A percentile compares a stretch with the other conserved stretches of the same genome.
Conservation (phyloP, 2,329 filamentous ascomycete genomes). For the Colletotrichum paranaense region DNA sequence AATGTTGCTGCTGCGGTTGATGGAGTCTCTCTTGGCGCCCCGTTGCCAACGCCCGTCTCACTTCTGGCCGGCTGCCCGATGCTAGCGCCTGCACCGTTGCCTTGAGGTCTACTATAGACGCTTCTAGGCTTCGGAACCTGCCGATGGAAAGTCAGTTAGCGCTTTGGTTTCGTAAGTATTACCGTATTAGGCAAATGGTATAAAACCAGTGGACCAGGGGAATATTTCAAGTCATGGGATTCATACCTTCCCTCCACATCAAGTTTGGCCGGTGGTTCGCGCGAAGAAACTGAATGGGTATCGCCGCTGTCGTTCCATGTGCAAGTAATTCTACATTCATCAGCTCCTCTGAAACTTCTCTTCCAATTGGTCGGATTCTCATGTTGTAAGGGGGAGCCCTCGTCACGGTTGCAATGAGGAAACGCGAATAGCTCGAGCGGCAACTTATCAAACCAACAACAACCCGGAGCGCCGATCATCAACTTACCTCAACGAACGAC, state of each 20-base stretch:
- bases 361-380: not conserved
- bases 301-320: constrained; percentile 35
- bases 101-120: constrained; percentile 25
- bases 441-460: not conserved
- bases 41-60: not conserved
- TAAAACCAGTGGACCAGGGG: not conserved
- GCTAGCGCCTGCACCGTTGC: constrained; percentile 27
- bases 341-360: not conserved
- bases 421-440: too few relatives aligned
- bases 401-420: not conserved
- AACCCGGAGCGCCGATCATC: not conserved
- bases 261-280: constrained; percentile 15
- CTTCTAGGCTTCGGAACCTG: constrained; percentile 26
- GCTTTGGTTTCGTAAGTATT: not conserved
- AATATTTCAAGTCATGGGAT: not conserved
- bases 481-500: constrained; percentile 32
- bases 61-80: constrained; percentile 13
- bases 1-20: not conserved
- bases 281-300: constrained; percentile 24
- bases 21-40: constrained; percentile 4
- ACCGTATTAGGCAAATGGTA: not conserved
- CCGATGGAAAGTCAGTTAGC: not conserved
- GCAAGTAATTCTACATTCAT: constrained; percentile 17
- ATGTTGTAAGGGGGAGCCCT: not conserved
- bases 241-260: constrained; percentile 24